Evolutionary conservation across 768 basidiomycete genomes (phyloP).

Genomic region (Suillus decipiens): DNA sequence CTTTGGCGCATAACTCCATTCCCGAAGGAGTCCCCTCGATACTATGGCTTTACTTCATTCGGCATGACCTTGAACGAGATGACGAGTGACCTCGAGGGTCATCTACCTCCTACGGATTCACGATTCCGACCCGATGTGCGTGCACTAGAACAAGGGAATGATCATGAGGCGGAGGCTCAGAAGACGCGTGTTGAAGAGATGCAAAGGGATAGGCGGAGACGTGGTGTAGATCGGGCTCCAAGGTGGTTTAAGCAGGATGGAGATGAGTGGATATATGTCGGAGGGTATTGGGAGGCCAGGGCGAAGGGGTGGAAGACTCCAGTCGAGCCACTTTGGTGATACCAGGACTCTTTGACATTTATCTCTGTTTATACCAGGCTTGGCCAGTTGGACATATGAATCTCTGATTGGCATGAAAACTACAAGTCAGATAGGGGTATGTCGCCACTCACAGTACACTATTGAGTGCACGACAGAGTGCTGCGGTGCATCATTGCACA

Average conservation of each 20-base stretch:
- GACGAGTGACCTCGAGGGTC: conserved; percentile 60
- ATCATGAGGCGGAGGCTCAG: conserved; percentile 69
- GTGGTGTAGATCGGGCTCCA: conserved; percentile 59
- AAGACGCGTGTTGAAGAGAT: conserved; percentile 74
- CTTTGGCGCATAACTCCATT: conserved; percentile 80
- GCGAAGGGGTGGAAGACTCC: conserved; percentile 59
- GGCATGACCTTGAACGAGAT: conserved; percentile 83
- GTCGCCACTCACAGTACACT: too few relatives aligned
- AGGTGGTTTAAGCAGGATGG: conserved; percentile 74
- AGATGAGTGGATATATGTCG: conserved; percentile 75
- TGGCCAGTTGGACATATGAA: too few relatives aligned
- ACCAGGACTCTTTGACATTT: neutral
- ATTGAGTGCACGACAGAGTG: too few relatives aligned
- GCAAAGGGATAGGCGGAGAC: conserved; percentile 71
- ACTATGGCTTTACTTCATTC: conserved; percentile 83
- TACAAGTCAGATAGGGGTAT: too few relatives aligned
- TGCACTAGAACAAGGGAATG: conserved; percentile 75
- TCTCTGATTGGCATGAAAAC: too few relatives aligned
- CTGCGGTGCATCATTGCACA: too few relatives aligned
- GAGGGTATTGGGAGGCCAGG: conserved; percentile 85
- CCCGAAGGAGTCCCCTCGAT: conserved; percentile 66
- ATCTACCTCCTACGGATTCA: conserved; percentile 80
- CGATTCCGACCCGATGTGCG: conserved; percentile 80
- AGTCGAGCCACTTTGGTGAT: conserved; percentile 65
- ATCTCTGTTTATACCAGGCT: neutral